A percentile compares a stretch with the other conserved stretches of the same genome.
Conservation (phyloP, 352 stramenopile species). For the Globisporangium rhizosaccharum region DNA sequence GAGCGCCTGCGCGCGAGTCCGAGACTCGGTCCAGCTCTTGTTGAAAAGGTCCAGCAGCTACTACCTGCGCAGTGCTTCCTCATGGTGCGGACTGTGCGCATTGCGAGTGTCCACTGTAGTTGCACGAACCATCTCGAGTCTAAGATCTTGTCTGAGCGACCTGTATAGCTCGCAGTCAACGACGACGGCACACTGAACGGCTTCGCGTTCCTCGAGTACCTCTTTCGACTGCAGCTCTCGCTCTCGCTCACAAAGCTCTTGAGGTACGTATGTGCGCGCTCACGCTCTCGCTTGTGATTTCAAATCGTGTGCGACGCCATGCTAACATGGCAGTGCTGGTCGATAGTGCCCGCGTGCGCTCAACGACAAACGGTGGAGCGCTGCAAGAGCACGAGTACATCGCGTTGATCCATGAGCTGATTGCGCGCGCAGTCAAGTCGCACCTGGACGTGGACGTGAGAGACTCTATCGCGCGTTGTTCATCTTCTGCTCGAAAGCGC, state of each 20-base stretch:
- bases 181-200: constrained; percentile 33
- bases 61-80: constrained; percentile 32
- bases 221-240: constrained; percentile 38
- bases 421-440: constrained; percentile 14
- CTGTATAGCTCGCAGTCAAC: constrained; percentile 32
- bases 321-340: constrained; percentile 5
- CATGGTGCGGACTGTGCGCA: constrained; percentile 24
- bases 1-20: constrained; percentile 12
- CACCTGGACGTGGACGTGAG: constrained; percentile 25
- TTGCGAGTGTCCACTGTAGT: background rate
- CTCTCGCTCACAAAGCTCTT: constrained; percentile 15
- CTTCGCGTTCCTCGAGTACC: constrained; percentile 36
- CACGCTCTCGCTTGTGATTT: background rate
- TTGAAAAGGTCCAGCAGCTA: constrained; percentile 22
- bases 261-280: constrained; percentile 1
- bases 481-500: too few species aligned
- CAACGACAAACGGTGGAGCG: constrained; percentile 1
- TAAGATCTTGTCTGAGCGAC: background rate
- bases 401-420: constrained; percentile 21
- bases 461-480: background rate
- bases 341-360: constrained; percentile 8
- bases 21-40: background rate
- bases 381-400: constrained; percentile 29
- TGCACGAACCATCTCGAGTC: background rate
- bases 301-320: background rate